These are phyloP conservation scores for Leishmania major DNA, from an alignment of 208 protist species.

Conservation along the genomic window DNA sequence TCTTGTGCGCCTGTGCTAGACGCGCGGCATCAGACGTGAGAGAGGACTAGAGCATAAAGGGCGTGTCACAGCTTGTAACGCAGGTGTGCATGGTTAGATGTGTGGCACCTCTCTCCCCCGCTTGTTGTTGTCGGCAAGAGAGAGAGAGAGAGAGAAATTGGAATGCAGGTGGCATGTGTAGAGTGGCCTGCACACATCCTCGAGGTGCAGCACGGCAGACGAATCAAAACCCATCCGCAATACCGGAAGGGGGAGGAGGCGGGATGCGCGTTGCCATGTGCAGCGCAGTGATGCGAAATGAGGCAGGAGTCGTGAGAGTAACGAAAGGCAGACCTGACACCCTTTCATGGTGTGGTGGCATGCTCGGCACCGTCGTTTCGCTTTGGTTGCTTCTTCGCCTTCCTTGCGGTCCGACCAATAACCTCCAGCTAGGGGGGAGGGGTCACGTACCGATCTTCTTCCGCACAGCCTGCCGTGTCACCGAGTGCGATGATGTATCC, in stretches of 20 bases:
- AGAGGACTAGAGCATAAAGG: not conserved
- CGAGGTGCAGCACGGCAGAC: not conserved
- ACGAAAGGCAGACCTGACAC: not conserved
- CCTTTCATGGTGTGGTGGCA: not conserved
- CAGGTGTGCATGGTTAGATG: not conserved
- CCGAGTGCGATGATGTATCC: not conserved
- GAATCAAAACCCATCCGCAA: not conserved
- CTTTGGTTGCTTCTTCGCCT: not conserved
- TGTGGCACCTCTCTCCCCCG: not conserved
- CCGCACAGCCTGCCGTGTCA: too few species aligned
- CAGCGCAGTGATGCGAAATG: not conserved
- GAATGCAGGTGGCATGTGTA: not conserved
- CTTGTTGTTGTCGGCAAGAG: not conserved
- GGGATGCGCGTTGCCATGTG: not conserved
- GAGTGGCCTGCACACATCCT: not conserved
- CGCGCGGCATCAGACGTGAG: not conserved
- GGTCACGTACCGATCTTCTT: not conserved
- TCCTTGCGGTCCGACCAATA: not conserved
- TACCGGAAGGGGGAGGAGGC: not conserved
- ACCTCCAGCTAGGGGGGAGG: not conserved
- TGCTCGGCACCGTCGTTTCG: not conserved
- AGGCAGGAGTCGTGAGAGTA: not conserved
- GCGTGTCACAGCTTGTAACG: not conserved
- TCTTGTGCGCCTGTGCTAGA: not conserved
- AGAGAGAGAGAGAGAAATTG: not conserved